Evolutionary conservation across 805 yeast genomes (phyloP).

Genomic region (Candida morakotiae): DNA sequence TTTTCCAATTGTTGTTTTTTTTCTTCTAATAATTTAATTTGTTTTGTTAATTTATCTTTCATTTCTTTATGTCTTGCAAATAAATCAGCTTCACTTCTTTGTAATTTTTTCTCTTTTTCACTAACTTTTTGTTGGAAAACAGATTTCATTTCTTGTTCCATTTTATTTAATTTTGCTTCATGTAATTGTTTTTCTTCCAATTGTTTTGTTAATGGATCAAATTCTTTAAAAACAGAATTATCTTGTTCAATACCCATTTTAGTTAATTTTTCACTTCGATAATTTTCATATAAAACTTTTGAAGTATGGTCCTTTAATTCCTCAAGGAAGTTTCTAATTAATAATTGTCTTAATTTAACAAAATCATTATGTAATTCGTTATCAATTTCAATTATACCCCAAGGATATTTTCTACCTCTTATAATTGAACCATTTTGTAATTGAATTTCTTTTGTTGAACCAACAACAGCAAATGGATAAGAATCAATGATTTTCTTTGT

Average conservation of each 20-base stretch:
- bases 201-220: conserved; percentile 87
- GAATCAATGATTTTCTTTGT: conserved; percentile 63
- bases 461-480: conserved; percentile 92
- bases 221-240: conserved; percentile 86
- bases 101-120: conserved; percentile 95
- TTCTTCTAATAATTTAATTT: conserved; percentile 85
- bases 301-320: conserved; percentile 87
- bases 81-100: conserved; percentile 93
- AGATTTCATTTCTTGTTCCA: conserved; percentile 94
- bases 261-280: conserved; percentile 77
- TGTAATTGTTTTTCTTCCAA: conserved; percentile 92
- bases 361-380: conserved; percentile 93
- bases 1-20: conserved; percentile 77
- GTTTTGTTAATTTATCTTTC: conserved; percentile 89
- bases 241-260: conserved; percentile 91
- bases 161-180: conserved; percentile 87
- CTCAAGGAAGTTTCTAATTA: conserved; percentile 87
- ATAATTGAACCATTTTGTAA: conserved; percentile 71
- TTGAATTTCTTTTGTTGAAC: conserved; percentile 73
- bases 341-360: conserved; percentile 79
- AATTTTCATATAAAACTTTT: conserved; percentile 75
- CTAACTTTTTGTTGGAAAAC: conserved; percentile 95
- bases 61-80: conserved; percentile 94
- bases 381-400: conserved; percentile 96
- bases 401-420: conserved; percentile 91